Evolutionary conservation across 352 stramenopile species (phyloP).

Genomic region (Phytophthora cactorum): DNA sequence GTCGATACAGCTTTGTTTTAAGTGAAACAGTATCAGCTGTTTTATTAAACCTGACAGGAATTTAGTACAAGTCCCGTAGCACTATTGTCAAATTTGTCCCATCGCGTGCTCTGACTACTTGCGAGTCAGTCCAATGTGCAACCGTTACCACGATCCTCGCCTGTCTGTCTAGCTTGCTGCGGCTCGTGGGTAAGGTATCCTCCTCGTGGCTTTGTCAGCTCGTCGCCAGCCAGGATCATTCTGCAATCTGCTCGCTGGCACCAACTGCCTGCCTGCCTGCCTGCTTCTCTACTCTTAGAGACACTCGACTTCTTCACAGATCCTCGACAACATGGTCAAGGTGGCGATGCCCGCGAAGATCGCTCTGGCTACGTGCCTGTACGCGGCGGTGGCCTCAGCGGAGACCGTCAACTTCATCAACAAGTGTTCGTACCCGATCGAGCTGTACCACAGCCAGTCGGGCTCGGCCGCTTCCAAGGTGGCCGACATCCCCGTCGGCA

Average conservation of each 20-base stretch:
- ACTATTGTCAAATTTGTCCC: slow-evolving; percentile 21
- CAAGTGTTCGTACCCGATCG: slow-evolving; percentile 39
- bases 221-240: slow-evolving; percentile 27
- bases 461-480: slow-evolving; percentile 25
- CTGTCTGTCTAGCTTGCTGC: slow-evolving; percentile 17
- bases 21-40: neutral
- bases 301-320: slow-evolving; percentile 10
- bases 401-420: slow-evolving; percentile 54
- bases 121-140: slow-evolving; percentile 25
- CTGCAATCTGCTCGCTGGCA: slow-evolving; percentile 37
- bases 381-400: slow-evolving; percentile 21
- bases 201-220: neutral
- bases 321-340: slow-evolving; percentile 36
- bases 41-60: neutral
- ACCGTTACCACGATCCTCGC: slow-evolving; percentile 33
- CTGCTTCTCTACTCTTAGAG: slow-evolving; percentile 18
- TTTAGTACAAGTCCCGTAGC: neutral
- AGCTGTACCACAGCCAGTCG: slow-evolving; percentile 50
- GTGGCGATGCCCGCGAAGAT: slow-evolving; percentile 28
- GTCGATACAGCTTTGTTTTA: neutral
- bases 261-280: slow-evolving; percentile 20
- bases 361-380: slow-evolving; percentile 32
- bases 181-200: slow-evolving; percentile 15
- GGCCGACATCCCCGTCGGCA: slow-evolving; percentile 30
- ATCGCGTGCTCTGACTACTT: slow-evolving; percentile 21